Base-by-base conservation (phyloP, 768 basidiomycete species). In the Stropharia rugosoannulata region DNA sequence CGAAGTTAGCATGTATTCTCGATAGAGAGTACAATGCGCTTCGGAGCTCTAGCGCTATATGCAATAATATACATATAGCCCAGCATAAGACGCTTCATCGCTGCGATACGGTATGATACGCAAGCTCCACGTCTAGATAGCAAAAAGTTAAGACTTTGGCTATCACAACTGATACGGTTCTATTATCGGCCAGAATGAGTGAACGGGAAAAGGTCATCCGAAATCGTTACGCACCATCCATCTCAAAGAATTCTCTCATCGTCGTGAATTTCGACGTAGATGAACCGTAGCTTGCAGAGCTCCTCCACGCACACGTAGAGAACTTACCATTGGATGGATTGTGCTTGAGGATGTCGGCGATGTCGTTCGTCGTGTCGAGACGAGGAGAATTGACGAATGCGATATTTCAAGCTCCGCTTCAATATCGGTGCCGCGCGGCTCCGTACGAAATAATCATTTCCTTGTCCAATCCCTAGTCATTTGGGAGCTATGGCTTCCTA, bases 261-360 rank as follows among this genome's bases (percentile, higher is more conserved):
- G 43, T 25, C 37, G 48, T 22, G 51, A 52, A 54, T 60, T 57
- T 36, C 50, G 67, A 68, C 44, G 74, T 68, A 67, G 69, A 72
- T 62, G 70, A 68, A 71, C 67, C 68, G 63, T 59, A 57, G 59
- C 65, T 64, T 60, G 72, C 67, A 73, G 72, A 73, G 71, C 70
- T 73, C 79, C 73, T 70, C 66, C 65, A 63, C 58, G 60, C 62
- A 49, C 51, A 58, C 43, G 35, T 8, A 37, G 54, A 58, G 46
- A 47, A 61, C 83, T 84, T 72, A 85, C 84, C 83, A 85, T 86
- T 74, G 74, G 70, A 62, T 60, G 49, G 58, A 64, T 52, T 43
- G 60, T 67, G 75, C 72, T 78, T 77, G 78, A 79, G 72, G 76
- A 60, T 57, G 67, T 48, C 45, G 22, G 22, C 22, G 64, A 48